phyloP scores from a whole-genome alignment of 768 basidiomycete species.

The Pulveroboletus frians region DNA sequence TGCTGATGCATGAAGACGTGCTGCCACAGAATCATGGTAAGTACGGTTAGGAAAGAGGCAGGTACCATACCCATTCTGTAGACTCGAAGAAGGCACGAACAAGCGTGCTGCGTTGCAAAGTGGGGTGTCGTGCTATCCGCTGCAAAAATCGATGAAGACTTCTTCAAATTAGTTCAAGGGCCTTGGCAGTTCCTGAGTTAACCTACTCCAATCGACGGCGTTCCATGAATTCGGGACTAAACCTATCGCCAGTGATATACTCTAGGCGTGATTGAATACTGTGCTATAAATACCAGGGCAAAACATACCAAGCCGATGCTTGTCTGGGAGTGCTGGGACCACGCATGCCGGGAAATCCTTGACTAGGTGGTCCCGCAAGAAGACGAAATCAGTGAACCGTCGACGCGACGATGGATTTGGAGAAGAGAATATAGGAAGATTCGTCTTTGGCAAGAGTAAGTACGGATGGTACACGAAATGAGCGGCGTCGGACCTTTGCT shows the following conservation, averaged over 20 bases:
- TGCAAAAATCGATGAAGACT: conserved; percentile 92
- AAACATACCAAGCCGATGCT: conserved; percentile 85
- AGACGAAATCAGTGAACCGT: conserved; percentile 96
- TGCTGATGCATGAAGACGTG: conserved; percentile 98
- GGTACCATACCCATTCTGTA: conserved; percentile 85
- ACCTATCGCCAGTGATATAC: conserved; percentile 96
- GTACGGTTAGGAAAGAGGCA: neutral
- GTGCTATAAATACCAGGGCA: neutral
- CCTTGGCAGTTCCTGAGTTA: neutral
- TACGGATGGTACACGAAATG: neutral
- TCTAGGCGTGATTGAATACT: conserved; percentile 44
- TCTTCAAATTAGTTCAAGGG: conserved; percentile 5
- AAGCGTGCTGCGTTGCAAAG: conserved; percentile 83
- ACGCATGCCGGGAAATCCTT: conserved; percentile 96
- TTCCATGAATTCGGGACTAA: conserved; percentile 97
- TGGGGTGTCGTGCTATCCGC: conserved; percentile 89
- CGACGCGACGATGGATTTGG: conserved; percentile 72
- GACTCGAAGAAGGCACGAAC: conserved; percentile 95
- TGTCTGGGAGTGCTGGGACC: conserved; percentile 94
- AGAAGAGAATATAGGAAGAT: conserved; percentile 79
- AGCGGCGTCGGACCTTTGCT: conserved; percentile 58
- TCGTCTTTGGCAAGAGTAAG: conserved; percentile 56
- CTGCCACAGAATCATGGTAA: conserved; percentile 37
- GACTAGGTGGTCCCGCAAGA: conserved; percentile 80
- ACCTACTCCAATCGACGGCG: conserved; percentile 81